phyloP scores from a whole-genome alignment of 1,284 basidiomycete species.

The Moesziomyces antarcticus region DNA sequence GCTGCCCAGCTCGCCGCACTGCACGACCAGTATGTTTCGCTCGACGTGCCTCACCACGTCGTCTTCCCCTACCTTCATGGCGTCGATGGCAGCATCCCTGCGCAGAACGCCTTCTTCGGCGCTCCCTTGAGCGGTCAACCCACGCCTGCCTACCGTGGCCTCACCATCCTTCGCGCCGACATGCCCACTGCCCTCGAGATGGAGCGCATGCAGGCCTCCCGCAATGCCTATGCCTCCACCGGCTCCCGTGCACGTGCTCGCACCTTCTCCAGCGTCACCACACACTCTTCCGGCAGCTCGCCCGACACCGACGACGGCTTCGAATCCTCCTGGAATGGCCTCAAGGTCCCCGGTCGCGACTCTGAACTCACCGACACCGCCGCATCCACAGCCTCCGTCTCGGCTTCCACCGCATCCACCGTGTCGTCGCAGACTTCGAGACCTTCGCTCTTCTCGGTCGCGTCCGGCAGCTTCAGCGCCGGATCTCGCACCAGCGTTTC shows the following conservation, averaged over 20 bases:
- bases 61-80: slow-evolving; percentile 66
- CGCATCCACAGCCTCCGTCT: slow-evolving; percentile 20
- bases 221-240: slow-evolving; percentile 16
- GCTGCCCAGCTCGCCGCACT: slow-evolving; percentile 55
- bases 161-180: slow-evolving; percentile 64
- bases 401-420: slow-evolving; percentile 48
- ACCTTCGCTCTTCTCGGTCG: slow-evolving; percentile 51
- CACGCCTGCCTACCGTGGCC: slow-evolving; percentile 60
- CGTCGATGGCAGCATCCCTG: slow-evolving; percentile 57
- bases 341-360: slow-evolving; percentile 1
- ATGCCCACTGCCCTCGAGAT: slow-evolving; percentile 55
- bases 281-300: slow-evolving; percentile 42
- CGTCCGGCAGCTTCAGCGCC: slow-evolving; percentile 31
- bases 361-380: slow-evolving; percentile 9
- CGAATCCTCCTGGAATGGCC: slow-evolving; percentile 25
- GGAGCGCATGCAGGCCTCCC: slow-evolving; percentile 25
- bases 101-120: slow-evolving; percentile 62
- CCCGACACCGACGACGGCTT: slow-evolving; percentile 43
- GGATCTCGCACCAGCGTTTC: slow-evolving; percentile 44
- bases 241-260: slow-evolving; percentile 25
- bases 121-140: slow-evolving; percentile 50
- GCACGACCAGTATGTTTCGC: slow-evolving; percentile 46
- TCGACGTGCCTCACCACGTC: slow-evolving; percentile 60
- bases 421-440: slow-evolving; percentile 41
- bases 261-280: slow-evolving; percentile 50